These are phyloP conservation scores for Cystofilobasidium bisporidii DNA, from an alignment of 768 basidiomycete species.

Conservation along the genomic window DNA sequence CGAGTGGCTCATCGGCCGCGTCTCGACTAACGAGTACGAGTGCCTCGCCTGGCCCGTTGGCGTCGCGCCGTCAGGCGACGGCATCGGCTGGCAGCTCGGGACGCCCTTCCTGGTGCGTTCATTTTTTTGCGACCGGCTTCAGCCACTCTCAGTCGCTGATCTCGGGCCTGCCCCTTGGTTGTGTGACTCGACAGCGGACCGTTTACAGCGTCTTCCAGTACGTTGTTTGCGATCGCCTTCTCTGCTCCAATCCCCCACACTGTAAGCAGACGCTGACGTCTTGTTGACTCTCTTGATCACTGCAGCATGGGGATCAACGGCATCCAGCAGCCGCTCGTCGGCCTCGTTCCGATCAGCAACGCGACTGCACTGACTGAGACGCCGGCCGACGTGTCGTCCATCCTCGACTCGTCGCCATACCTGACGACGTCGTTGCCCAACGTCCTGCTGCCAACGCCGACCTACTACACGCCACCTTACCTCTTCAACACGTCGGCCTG, in stretches of 20 bases:
- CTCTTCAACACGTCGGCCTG: slow-evolving; percentile 22
- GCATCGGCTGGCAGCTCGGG: slow-evolving; percentile 38
- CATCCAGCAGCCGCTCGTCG: slow-evolving; percentile 35
- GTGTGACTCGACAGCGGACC: too few species aligned
- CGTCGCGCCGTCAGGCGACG: slow-evolving; percentile 34
- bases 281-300: not conserved
- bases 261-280: not conserved
- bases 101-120: slow-evolving; percentile 33
- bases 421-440: slow-evolving; percentile 15
- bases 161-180: too few species aligned
- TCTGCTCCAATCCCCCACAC: too few species aligned
- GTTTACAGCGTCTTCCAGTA: slow-evolving; percentile 36
- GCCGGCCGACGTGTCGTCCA: not conserved
- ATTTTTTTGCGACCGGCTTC: too few species aligned
- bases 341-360: slow-evolving; percentile 29
- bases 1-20: slow-evolving; percentile 37
- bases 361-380: not conserved
- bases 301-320: slow-evolving; percentile 36
- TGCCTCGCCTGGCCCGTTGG: slow-evolving; percentile 39
- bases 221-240: slow-evolving; percentile 10
- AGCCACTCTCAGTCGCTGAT: too few species aligned
- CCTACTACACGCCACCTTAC: slow-evolving; percentile 5
- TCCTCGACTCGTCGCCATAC: slow-evolving; percentile 4
- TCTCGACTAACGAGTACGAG: slow-evolving; percentile 29
- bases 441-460: slow-evolving; percentile 17